Percentiles rank a stretch among this genome's conserved stretches.
Conservation (phyloP, 192 early-diverging fungal species). For the Diversispora eburnea region DNA sequence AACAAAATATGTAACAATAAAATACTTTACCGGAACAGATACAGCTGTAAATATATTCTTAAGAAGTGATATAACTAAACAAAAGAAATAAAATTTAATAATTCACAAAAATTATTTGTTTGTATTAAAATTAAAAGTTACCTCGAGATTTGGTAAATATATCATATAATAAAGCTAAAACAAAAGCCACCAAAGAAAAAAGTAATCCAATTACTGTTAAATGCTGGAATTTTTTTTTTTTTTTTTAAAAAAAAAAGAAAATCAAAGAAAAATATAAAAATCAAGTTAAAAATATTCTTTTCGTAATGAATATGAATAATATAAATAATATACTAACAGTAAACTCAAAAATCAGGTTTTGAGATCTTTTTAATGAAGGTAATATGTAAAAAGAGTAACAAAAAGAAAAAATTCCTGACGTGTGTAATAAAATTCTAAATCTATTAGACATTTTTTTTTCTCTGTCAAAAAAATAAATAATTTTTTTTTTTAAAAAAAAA, state of each 20-base stretch:
- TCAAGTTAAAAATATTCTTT: not conserved
- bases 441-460: too few relatives aligned
- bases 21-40: not conserved
- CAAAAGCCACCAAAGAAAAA: slow-evolving; percentile 1
- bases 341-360: not conserved
- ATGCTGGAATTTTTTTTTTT: too few relatives aligned
- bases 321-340: not conserved
- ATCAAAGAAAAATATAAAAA: too few relatives aligned
- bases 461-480: too few relatives aligned
- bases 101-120: not conserved
- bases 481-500: too few relatives aligned
- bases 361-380: not conserved
- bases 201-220: slow-evolving; percentile 10
- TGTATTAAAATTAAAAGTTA: too few relatives aligned
- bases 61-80: not conserved
- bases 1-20: not conserved
- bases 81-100: not conserved
- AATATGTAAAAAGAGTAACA: slow-evolving; percentile 2
- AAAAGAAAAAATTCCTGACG: not conserved
- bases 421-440: not conserved
- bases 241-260: not conserved
- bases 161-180: slow-evolving; percentile 10
- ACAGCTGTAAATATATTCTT: not conserved
- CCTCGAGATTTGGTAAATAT: not conserved
- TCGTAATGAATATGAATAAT: too few relatives aligned